A percentile compares a stretch with the other conserved stretches of the same genome.
Conservation (phyloP, 2,329 filamentous ascomycete species). For the Stachybotrys chlorohalonatus region DNA sequence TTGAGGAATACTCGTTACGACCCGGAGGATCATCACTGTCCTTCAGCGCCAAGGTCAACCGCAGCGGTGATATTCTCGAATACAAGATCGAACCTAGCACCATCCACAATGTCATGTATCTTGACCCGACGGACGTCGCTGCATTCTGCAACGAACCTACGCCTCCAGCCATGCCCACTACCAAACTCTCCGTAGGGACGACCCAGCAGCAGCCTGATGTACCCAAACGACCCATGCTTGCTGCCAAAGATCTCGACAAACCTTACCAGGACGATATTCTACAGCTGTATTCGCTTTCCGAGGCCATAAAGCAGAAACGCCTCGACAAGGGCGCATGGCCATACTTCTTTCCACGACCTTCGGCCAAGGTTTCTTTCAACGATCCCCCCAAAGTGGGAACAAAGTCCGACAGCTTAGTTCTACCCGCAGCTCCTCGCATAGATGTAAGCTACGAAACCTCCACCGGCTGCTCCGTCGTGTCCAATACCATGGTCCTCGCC, state of each 20-base stretch:
- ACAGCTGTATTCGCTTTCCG: slow-evolving; percentile 37
- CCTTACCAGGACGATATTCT: slow-evolving; percentile 35
- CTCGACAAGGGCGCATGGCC: slow-evolving; percentile 40
- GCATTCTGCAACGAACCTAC: slow-evolving; percentile 28
- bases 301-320: slow-evolving; percentile 31
- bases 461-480: slow-evolving; percentile 23
- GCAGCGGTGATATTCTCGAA: slow-evolving; percentile 42
- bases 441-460: slow-evolving; percentile 20
- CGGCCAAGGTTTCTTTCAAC: slow-evolving; percentile 34
- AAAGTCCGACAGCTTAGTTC: slow-evolving; percentile 7
- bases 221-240: slow-evolving; percentile 33
- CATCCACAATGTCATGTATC: slow-evolving; percentile 46
- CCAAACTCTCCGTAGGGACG: slow-evolving; percentile 19
- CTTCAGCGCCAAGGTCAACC: slow-evolving; percentile 50
- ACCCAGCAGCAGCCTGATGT: slow-evolving; percentile 6
- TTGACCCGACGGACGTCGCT: slow-evolving; percentile 44
- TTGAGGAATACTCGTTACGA: slow-evolving; percentile 46
- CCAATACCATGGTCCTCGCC: slow-evolving; percentile 48
- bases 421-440: slow-evolving; percentile 43
- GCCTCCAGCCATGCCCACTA: slow-evolving; percentile 9
- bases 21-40: slow-evolving; percentile 45
- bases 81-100: slow-evolving; percentile 43
- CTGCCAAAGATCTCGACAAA: slow-evolving; percentile 29
- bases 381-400: slow-evolving; percentile 12
- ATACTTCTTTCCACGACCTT: slow-evolving; percentile 32